A percentile compares a stretch with the other conserved stretches of the same genome.
Conservation (phyloP, 768 basidiomycete species). For the Tephrocybe sp. region DNA sequence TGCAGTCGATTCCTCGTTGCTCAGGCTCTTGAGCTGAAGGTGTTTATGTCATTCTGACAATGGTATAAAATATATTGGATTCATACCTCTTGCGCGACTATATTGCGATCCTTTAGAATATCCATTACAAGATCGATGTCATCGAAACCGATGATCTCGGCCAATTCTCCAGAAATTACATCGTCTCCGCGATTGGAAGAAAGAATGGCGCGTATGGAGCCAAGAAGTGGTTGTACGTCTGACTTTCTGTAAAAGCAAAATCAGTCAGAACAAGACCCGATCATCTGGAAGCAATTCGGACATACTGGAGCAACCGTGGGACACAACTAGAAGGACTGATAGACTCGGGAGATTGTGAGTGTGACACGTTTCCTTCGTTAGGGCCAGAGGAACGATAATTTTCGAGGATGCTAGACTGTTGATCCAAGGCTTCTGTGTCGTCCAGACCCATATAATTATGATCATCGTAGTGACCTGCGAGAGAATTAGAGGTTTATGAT, state of each 20-base stretch:
- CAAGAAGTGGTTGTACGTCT: constrained; percentile 25
- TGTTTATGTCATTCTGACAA: not conserved
- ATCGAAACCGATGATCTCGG: constrained; percentile 83
- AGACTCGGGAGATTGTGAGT: not conserved
- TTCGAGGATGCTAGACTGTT: constrained; percentile 33
- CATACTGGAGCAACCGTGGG: constrained; percentile 25
- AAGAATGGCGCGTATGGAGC: constrained; percentile 38
- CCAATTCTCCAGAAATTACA: constrained; percentile 73
- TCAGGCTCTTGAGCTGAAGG: constrained; percentile 6
- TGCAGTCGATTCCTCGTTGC: not conserved
- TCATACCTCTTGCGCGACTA: constrained; percentile 48
- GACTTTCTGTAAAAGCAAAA: constrained; percentile 23
- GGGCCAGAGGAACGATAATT: constrained; percentile 18
- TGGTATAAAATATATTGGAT: not conserved
- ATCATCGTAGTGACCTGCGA: constrained; percentile 9
- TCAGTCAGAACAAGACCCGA: not conserved
- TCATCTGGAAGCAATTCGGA: no score
- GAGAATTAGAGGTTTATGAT: not conserved
- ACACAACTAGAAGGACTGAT: constrained; percentile 10
- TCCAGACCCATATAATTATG: constrained; percentile 4
- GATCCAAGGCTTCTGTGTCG: constrained; percentile 12
- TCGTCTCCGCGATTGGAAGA: constrained; percentile 57
- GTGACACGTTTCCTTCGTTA: not conserved
- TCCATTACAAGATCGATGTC: constrained; percentile 77
- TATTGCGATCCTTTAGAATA: constrained; percentile 57